Evolutionary conservation across 345 rosid species (phyloP), one percentile per base, ranked within the genome.

Genomic region (Sisymbrium irio): DNA sequence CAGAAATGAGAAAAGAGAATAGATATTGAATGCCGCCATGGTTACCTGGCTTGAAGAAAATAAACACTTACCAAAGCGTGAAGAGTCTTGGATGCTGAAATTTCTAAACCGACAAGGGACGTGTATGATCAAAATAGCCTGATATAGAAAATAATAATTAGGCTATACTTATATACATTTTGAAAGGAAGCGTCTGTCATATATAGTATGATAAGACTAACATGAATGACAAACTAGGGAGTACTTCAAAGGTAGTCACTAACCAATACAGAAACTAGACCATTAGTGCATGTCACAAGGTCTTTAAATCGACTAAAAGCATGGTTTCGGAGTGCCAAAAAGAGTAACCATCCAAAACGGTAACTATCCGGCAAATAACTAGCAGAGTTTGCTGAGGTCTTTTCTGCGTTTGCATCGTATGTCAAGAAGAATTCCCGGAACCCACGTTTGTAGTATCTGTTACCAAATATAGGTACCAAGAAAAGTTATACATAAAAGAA

Each of bases 291-390:
- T 40, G 97, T 88, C 74, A 88, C 91, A 25, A 95, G 84, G 80
- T 95, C 97, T 80, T 88, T 91, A 78, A 87, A 87, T 41, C 92
- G 86, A 75, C 97, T 82, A 73, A 88, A 88, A 10, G 87, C 93
- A 75, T 89, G 93, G 55, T 85, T 82, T 25, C 99, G 91, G 63
- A 95, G 97, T 7, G 91, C 96, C 87, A 92, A 78, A 85, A 95
- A 90, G 74, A 92, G 83, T 74, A 92, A 53, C 99, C 99, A 95
- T 67, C 97, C 99, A 61, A 95, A 92, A n/a, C 86, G 96, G 75
- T 87, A 83, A 69, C 84, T 88, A 60, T 88, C 83, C 5, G 82
- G 77, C 59, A 82, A 20, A 60, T 63, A 62, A 70, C 83, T 78
- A 74, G 81, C 33, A 33, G 85, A 66, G 74, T 69, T 79, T 33